Conservation (phyloP, 352 stramenopile species). For the Pythium phragmiticola region DNA sequence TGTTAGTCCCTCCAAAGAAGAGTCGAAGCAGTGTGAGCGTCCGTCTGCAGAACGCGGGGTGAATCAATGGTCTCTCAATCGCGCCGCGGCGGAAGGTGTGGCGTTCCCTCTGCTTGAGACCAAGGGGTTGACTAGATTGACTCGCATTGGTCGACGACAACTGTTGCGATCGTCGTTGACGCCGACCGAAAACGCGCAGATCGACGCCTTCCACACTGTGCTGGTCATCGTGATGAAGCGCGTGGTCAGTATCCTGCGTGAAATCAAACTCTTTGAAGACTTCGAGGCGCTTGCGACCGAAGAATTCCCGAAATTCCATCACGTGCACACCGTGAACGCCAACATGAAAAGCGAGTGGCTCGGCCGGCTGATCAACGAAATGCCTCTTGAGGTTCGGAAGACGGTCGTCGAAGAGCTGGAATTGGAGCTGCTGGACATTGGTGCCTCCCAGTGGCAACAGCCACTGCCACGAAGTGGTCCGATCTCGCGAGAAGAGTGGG, state of each 20-base stretch:
- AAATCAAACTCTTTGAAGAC: slow-evolving; percentile 61
- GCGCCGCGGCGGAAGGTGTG: slow-evolving; percentile 5
- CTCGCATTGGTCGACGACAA: slow-evolving; percentile 46
- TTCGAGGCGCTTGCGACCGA: slow-evolving; percentile 49
- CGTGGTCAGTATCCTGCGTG: slow-evolving; percentile 45
- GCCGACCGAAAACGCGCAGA: slow-evolving; percentile 56
- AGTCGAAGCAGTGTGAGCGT: slow-evolving; percentile 11
- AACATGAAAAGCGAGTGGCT: slow-evolving; percentile 50
- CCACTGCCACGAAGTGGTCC: slow-evolving; percentile 15
- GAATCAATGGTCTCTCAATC: slow-evolving; percentile 17
- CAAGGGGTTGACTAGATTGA: slow-evolving; percentile 22
- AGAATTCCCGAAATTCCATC: slow-evolving; percentile 50
- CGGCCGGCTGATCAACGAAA: slow-evolving; percentile 51
- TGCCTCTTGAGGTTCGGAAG: slow-evolving; percentile 50
- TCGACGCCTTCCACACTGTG: slow-evolving; percentile 57
- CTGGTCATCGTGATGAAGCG: slow-evolving; percentile 55
- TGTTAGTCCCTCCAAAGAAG: slow-evolving; percentile 13
- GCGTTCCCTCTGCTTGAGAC: background rate
- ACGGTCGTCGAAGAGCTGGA: slow-evolving; percentile 59
- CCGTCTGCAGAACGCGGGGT: slow-evolving; percentile 11
- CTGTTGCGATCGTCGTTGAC: slow-evolving; percentile 49
- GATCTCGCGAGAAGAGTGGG: slow-evolving; percentile 46
- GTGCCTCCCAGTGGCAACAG: slow-evolving; percentile 27
- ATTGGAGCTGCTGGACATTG: slow-evolving; percentile 60
- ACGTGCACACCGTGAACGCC: slow-evolving; percentile 50